These are phyloP conservation scores for Trichoderma koningii DNA, from an alignment of 2,329 filamentous ascomycete species.

Conservation along the genomic window DNA sequence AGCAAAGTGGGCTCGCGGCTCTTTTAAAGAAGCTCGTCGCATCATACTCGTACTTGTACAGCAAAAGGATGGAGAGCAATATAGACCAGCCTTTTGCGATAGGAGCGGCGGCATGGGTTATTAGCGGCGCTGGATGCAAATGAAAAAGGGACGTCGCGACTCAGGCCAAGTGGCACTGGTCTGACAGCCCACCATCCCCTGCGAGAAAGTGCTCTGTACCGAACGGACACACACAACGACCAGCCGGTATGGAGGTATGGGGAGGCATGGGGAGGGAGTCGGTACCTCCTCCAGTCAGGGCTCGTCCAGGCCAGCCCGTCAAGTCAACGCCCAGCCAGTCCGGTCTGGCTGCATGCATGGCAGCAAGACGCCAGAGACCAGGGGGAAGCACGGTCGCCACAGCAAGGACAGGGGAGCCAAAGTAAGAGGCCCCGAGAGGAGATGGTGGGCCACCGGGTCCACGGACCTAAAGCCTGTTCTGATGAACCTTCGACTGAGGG, in stretches of 20 bases:
- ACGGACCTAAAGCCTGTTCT: conserved; percentile 29
- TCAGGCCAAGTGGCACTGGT: conserved; percentile 29
- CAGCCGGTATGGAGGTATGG: no score
- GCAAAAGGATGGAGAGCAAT: conserved; percentile 26
- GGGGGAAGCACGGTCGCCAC: conserved; percentile 21
- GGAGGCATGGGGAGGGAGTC: no score
- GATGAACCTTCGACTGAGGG: conserved; percentile 28
- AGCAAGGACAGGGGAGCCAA: conserved; percentile 25
- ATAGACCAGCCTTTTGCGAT: conserved; percentile 22
- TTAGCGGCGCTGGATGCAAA: conserved; percentile 23
- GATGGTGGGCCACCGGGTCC: conserved; percentile 16
- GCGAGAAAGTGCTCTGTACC: not conserved
- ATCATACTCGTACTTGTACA: conserved; percentile 17
- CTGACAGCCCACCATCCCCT: conserved; percentile 28
- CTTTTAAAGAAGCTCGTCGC: conserved; percentile 23
- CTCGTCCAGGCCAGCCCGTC: not conserved
- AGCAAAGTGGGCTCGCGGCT: conserved; percentile 22
- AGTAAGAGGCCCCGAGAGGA: conserved; percentile 10
- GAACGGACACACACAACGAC: not conserved
- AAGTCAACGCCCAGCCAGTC: not conserved
- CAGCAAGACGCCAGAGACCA: conserved; percentile 20
- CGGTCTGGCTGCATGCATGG: conserved; percentile 22
- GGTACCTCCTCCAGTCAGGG: conserved; percentile 7
- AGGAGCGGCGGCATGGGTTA: conserved; percentile 26
- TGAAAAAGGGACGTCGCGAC: conserved; percentile 25